These are phyloP conservation scores for Quercus engelmannii DNA, from an alignment of 306 rosid genomes.

Conservation along the genomic window DNA sequence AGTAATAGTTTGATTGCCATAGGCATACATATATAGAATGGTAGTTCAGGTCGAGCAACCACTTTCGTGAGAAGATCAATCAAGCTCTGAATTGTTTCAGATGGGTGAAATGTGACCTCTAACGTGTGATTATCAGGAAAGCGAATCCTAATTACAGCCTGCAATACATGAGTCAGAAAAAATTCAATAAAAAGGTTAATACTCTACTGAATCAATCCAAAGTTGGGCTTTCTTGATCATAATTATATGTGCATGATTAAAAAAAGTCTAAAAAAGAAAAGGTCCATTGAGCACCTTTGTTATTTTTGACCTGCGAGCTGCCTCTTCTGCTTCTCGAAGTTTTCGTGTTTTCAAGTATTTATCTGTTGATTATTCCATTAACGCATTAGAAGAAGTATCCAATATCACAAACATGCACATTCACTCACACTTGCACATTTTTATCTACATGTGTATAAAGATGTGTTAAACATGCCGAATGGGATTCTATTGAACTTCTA, in stretches of 20 bases:
- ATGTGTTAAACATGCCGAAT: background rate
- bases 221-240: background rate
- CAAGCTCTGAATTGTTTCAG: conserved; percentile 76
- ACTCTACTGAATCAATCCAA: background rate
- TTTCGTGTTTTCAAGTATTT: conserved; percentile 77
- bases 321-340: conserved; percentile 82
- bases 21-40: conserved; percentile 79
- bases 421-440: background rate
- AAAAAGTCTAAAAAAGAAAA: background rate
- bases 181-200: conserved; percentile 6
- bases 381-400: background rate
- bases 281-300: conserved; percentile 48
- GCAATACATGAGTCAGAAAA: conserved; percentile 27
- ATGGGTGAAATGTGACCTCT: conserved; percentile 80
- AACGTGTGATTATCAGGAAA: conserved; percentile 91
- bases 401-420: background rate
- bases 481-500: background rate
- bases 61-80: conserved; percentile 70
- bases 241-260: background rate
- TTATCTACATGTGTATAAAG: background rate
- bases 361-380: conserved; percentile 38
- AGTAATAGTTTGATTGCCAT: conserved; percentile 2
- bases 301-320: conserved; percentile 71
- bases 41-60: conserved; percentile 62
- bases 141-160: conserved; percentile 84